phyloP scores from a whole-genome alignment of 108 stramenopile species.

The Skeletonema potamos region DNA sequence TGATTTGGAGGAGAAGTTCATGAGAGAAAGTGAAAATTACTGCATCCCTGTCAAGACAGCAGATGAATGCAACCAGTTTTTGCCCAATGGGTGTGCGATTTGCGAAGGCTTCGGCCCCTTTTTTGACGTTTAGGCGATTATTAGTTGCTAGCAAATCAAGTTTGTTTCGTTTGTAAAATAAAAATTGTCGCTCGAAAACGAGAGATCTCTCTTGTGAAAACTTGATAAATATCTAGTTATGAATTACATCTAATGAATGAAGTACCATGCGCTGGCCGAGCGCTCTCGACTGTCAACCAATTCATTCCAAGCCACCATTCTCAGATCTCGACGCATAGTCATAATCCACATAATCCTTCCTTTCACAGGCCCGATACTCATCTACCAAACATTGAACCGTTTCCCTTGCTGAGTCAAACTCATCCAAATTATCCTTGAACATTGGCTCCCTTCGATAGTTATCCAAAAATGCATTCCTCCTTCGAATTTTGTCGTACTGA shows the following conservation, averaged over 20 bases:
- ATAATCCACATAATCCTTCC: constrained; percentile 95
- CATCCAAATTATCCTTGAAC: constrained; percentile 94
- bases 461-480: constrained; percentile 96
- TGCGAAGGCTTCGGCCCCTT: constrained; percentile 32
- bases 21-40: constrained; percentile 12
- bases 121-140: background rate
- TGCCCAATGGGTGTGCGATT: constrained; percentile 23
- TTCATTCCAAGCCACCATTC: background rate
- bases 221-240: background rate
- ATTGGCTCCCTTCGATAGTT: constrained; percentile 96
- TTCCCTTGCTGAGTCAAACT: constrained; percentile 95
- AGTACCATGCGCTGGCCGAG: background rate
- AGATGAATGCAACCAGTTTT: constrained; percentile 24
- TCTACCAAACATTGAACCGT: constrained; percentile 93
- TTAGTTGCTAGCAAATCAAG: too few species aligned
- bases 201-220: background rate
- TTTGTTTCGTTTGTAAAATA: background rate
- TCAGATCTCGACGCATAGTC: constrained; percentile 39
- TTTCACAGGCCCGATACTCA: constrained; percentile 97
- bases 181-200: too few species aligned
- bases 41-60: constrained; percentile 14
- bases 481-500: constrained; percentile 94
- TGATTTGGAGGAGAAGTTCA: constrained; percentile 16
- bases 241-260: background rate
- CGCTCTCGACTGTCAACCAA: background rate